A percentile compares a stretch with the other conserved stretches of the same genome.
Conservation (phyloP, 805 yeast genomes). For the Myxozyma lipomycoides region DNA sequence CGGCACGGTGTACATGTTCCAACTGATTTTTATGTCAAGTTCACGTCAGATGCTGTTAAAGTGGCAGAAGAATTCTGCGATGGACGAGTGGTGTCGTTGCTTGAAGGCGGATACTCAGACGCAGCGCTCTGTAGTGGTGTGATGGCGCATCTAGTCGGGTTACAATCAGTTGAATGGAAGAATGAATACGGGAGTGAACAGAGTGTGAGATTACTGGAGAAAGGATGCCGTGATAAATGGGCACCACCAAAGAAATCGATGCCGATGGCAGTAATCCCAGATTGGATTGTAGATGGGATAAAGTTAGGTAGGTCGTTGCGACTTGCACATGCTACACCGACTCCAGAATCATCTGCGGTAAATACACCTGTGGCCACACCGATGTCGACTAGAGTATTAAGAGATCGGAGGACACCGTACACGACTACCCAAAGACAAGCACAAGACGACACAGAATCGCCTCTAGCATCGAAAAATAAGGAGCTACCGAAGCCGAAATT, state of each 20-base stretch:
- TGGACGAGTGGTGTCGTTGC: constrained; percentile 61
- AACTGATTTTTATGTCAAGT: constrained; percentile 67
- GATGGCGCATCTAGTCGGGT: constrained; percentile 71
- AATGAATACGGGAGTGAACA: constrained; percentile 10
- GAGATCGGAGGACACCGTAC: not conserved
- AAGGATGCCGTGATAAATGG: constrained; percentile 20
- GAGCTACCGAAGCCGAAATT: not conserved
- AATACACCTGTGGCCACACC: constrained; percentile 2
- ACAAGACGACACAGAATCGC: not conserved
- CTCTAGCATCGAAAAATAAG: not conserved
- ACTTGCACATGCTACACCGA: constrained; percentile 20
- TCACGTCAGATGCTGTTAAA: constrained; percentile 67
- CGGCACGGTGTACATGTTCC: constrained; percentile 80
- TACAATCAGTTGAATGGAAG: constrained; percentile 40
- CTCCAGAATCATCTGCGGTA: constrained; percentile 6
- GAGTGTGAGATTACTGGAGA: constrained; percentile 13
- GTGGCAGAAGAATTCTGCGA: constrained; percentile 59
- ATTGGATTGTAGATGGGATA: constrained; percentile 32
- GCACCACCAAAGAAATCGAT: constrained; percentile 8
- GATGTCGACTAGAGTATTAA: not conserved
- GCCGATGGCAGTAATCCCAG: constrained; percentile 2
- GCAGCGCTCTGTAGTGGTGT: constrained; percentile 76
- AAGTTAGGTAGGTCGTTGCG: constrained; percentile 35
- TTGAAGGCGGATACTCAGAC: constrained; percentile 86
- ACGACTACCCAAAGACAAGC: not conserved